A percentile compares a stretch with the other conserved stretches of the same genome.
Conservation (phyloP, 2,329 filamentous ascomycete species). For the Rhinocladiella mackenziei region DNA sequence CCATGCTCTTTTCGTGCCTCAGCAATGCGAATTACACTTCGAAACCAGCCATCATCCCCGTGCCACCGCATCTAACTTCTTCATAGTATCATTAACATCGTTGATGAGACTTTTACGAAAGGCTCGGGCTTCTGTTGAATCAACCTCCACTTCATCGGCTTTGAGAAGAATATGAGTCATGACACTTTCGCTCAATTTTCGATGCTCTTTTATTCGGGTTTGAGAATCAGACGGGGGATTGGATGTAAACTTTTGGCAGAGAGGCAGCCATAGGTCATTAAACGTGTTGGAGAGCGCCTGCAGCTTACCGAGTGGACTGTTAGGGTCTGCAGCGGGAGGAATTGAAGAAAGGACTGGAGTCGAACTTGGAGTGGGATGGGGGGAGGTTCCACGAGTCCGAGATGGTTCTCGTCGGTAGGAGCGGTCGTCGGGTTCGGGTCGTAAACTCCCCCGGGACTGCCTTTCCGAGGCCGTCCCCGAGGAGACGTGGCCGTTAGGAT, state of each 20-base stretch:
- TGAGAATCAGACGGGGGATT: constrained; percentile 40
- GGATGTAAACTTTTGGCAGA: constrained; percentile 38
- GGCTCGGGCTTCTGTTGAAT: constrained; percentile 55
- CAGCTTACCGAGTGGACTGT: constrained; percentile 39
- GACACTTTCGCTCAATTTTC: constrained; percentile 43
- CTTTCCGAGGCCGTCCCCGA: constrained; percentile 15
- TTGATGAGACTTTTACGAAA: constrained; percentile 46
- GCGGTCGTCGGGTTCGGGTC: constrained; percentile 20
- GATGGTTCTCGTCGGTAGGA: constrained; percentile 22
- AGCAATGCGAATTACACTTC: constrained; percentile 2
- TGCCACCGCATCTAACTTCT: constrained; percentile 36
- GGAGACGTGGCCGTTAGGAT: constrained; percentile 21
- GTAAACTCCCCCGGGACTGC: constrained; percentile 17
- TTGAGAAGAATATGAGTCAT: constrained; percentile 44
- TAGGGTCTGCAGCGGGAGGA: constrained; percentile 35
- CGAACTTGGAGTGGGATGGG: constrained; percentile 13
- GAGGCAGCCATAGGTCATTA: constrained; percentile 37
- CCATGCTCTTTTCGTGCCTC: neutral
- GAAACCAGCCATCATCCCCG: constrained; percentile 7
- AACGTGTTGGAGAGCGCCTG: constrained; percentile 38
- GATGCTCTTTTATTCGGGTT: constrained; percentile 42
- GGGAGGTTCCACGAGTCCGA: constrained; percentile 16
- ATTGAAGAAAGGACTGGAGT: constrained; percentile 12
- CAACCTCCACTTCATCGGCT: constrained; percentile 69
- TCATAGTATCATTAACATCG: constrained; percentile 41